These are phyloP conservation scores for Venturia effusa DNA, from an alignment of 2,329 filamentous ascomycete genomes.

Conservation along the genomic window DNA sequence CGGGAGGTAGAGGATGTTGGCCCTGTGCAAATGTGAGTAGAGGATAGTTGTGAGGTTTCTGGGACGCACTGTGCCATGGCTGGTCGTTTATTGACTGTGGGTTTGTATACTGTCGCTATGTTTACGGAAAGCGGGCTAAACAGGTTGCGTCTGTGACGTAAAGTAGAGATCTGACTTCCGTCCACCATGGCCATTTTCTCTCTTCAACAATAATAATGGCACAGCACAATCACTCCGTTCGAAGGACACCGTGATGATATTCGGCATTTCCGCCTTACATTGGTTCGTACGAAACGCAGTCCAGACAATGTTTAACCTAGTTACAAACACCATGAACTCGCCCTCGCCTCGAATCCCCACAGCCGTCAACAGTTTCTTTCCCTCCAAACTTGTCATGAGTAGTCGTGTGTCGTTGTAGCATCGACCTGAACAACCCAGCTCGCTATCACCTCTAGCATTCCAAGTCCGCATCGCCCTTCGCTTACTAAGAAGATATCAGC, in stretches of 20 bases:
- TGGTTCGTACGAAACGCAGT: background rate
- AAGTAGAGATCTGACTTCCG: background rate
- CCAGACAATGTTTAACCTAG: background rate
- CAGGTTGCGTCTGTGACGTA: background rate
- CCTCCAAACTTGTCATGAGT: too few relatives aligned
- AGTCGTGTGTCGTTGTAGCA: too few relatives aligned
- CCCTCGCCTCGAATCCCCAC: background rate
- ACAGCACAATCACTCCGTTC: too few relatives aligned
- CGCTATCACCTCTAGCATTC: too few relatives aligned
- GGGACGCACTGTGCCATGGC: background rate
- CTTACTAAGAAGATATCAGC: too few relatives aligned
- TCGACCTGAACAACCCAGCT: too few relatives aligned
- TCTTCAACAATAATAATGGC: background rate
- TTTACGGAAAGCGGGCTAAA: background rate
- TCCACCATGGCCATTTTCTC: background rate
- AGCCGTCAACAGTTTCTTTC: too few relatives aligned
- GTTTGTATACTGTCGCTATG: background rate
- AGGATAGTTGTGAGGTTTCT: background rate
- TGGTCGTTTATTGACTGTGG: background rate
- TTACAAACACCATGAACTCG: background rate
- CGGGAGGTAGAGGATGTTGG: conserved; percentile 64
- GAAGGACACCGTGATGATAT: background rate
- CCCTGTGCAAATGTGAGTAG: background rate
- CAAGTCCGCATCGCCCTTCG: too few relatives aligned
- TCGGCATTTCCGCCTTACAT: background rate